Percentiles rank a stretch among this genome's conserved stretches.
Evolutionary conservation across 495 filamentous ascomycete genomes (phyloP).

Genomic region (Penicillium verhagenii): DNA sequence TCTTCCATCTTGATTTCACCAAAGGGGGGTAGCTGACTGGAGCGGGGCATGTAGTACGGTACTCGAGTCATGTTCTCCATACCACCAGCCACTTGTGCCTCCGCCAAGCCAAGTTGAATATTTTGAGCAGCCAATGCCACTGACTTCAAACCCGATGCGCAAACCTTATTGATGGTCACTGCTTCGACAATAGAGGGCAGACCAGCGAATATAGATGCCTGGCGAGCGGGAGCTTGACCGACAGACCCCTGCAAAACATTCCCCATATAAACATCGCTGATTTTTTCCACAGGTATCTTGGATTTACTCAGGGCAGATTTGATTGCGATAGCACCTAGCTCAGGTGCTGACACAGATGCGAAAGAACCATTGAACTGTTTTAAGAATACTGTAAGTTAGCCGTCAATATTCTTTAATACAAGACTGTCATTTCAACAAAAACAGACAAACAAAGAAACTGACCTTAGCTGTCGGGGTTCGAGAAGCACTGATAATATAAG

Average conservation of each 20-base stretch:
- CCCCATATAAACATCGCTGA: conserved; percentile 94
- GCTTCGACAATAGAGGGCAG: conserved; percentile 76
- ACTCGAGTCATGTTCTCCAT: conserved; percentile 98
- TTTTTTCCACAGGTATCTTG: conserved; percentile 68
- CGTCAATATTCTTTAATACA: too few species aligned
- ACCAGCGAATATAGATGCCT: conserved; percentile 86
- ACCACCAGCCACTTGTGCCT: conserved; percentile 87
- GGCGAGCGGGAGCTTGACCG: conserved; percentile 89
- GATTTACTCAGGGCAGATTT: conserved; percentile 84
- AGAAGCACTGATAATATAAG: conserved; percentile 85
- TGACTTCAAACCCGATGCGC: conserved; percentile 90
- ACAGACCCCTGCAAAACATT: conserved; percentile 85
- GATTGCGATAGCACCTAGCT: conserved; percentile 85
- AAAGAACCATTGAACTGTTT: conserved; percentile 94
- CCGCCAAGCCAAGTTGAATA: conserved; percentile 84
- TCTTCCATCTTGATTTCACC: conserved; percentile 85
- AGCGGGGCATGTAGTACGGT: conserved; percentile 83
- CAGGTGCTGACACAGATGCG: conserved; percentile 74
- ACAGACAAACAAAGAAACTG: too few species aligned
- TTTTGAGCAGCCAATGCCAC: conserved; percentile 88
- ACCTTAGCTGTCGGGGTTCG: conserved; percentile 89
- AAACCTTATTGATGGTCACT: conserved; percentile 95
- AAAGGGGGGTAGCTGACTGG: conserved; percentile 73
- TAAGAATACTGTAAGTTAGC: background rate
- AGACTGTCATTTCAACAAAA: too few species aligned